These are phyloP conservation scores for Nadsonia fulvescens DNA, from an alignment of 805 yeast genomes.

Conservation along the genomic window DNA sequence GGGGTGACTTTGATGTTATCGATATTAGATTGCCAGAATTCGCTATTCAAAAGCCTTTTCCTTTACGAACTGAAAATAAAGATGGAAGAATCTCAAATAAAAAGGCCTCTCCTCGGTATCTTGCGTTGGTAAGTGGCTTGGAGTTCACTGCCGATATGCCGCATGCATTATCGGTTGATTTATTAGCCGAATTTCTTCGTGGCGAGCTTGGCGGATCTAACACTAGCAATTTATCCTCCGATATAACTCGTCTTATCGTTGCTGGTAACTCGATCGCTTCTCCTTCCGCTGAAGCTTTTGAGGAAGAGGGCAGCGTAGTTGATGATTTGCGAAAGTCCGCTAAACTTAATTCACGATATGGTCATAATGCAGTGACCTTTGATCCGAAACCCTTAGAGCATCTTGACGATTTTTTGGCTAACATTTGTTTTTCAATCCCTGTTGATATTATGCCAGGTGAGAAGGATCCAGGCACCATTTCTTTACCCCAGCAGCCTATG, in stretches of 20 bases:
- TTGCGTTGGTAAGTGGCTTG: constrained; percentile 69
- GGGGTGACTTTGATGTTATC: constrained; percentile 70
- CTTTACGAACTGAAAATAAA: too few species aligned
- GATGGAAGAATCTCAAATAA: too few species aligned
- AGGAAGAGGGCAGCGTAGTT: too few species aligned
- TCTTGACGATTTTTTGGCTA: constrained; percentile 41
- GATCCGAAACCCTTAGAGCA: constrained; percentile 13
- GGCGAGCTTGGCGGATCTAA: constrained; percentile 67
- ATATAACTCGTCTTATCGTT: constrained; percentile 35
- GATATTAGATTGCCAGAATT: constrained; percentile 60
- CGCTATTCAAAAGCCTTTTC: constrained; percentile 32
- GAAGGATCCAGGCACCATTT: constrained; percentile 66
- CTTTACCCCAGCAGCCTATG: constrained; percentile 82
- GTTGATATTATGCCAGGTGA: constrained; percentile 73
- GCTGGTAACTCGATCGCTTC: constrained; percentile 51
- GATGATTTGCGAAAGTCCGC: too few species aligned
- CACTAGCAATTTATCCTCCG: constrained; percentile 9
- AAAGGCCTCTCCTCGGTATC: too few species aligned
- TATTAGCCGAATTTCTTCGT: constrained; percentile 47
- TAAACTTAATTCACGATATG: too few species aligned
- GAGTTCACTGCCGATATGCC: too few species aligned
- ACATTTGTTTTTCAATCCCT: constrained; percentile 41
- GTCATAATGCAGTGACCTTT: too few species aligned
- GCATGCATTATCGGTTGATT: too few species aligned
- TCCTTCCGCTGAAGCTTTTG: too few species aligned